Conservation (phyloP, 345 rosid genomes). For the Cardamine resedifolia region DNA sequence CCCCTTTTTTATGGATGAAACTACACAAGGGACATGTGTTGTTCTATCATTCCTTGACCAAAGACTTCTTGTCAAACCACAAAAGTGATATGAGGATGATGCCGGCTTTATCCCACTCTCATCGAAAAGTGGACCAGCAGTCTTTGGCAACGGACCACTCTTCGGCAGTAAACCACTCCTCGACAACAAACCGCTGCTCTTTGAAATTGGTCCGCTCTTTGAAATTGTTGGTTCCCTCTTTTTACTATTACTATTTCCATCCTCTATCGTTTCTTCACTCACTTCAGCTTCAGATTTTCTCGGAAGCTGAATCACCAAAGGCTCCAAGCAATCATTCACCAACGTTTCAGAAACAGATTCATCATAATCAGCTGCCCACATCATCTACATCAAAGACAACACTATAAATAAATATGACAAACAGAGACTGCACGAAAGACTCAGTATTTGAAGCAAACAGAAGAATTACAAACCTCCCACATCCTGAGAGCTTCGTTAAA, state of each 20-base stretch:
- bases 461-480: conserved; percentile 80
- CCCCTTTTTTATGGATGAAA: conserved; percentile 61
- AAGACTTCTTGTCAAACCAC: conserved; percentile 71
- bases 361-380: conserved; percentile 98
- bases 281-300: conserved; percentile 47
- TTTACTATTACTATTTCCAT: conserved; percentile 37
- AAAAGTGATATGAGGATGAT: conserved; percentile 52
- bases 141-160: conserved; percentile 44
- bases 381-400: conserved; percentile 61
- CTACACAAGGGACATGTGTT: conserved; percentile 47
- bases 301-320: conserved; percentile 61
- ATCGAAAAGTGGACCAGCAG: conserved; percentile 42
- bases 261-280: conserved; percentile 46
- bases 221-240: conserved; percentile 29
- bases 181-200: conserved; percentile 43
- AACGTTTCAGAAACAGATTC: conserved; percentile 53
- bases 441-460: conserved; percentile 5
- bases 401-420: not conserved
- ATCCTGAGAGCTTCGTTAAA: conserved; percentile 77
- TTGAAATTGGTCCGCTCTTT: conserved; percentile 39
- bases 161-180: conserved; percentile 43
- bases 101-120: conserved; percentile 50
- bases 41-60: conserved; percentile 62
- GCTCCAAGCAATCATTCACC: conserved; percentile 71
- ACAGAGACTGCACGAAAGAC: conserved; percentile 7